Evolutionary conservation across 2,329 filamentous ascomycete genomes (phyloP).

Genomic region (Trichoderma sp.): DNA sequence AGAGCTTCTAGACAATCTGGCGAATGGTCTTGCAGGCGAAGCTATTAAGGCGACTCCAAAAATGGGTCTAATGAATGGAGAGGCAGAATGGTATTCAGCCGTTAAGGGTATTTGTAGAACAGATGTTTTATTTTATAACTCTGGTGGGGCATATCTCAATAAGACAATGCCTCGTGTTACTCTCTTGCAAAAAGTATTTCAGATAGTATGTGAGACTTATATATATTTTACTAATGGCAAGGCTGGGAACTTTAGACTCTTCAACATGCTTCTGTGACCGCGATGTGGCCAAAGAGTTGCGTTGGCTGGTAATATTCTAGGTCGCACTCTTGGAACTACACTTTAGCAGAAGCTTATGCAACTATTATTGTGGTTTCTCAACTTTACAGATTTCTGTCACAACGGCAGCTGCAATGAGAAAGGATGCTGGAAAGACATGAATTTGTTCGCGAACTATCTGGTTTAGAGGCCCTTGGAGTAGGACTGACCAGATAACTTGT

Average conservation of each 20-base stretch:
- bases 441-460: conserved; percentile 49
- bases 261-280: neutral
- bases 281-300: conserved; percentile 14
- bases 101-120: conserved; percentile 58
- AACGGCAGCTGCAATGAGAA: conserved; percentile 52
- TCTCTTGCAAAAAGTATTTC: too few relatives aligned
- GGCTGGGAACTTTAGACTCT: neutral
- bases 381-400: conserved; percentile 53
- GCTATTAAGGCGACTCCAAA: conserved; percentile 51
- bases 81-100: conserved; percentile 51
- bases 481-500: conserved; percentile 40
- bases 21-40: conserved; percentile 56
- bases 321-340: conserved; percentile 60
- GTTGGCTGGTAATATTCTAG: conserved; percentile 45
- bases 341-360: conserved; percentile 68
- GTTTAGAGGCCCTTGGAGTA: conserved; percentile 52
- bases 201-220: neutral
- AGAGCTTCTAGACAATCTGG: conserved; percentile 54
- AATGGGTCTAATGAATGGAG: conserved; percentile 62
- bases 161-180: neutral
- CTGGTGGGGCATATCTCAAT: conserved; percentile 36
- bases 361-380: conserved; percentile 66
- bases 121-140: conserved; percentile 62
- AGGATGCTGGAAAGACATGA: conserved; percentile 51
- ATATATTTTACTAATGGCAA: conserved; percentile 52